Evolutionary conservation across 352 stramenopile genomes (phyloP), one percentile per base, ranked within the genome.

Genomic region (Halophytophthora batemanensis): DNA sequence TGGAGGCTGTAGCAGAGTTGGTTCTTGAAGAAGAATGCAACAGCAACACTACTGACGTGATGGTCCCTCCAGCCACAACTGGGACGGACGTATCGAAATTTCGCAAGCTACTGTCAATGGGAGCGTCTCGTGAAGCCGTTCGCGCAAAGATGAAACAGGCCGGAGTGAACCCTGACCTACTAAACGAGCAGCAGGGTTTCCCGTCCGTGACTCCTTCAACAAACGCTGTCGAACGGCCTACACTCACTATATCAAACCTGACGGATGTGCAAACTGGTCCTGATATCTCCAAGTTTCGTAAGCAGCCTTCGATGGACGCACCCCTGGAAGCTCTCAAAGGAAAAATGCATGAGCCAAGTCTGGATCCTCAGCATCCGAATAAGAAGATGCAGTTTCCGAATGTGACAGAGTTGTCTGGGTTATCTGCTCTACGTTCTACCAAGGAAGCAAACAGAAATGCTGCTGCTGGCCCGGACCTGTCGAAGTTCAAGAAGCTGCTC

Each of bases 31-130:
- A 34, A 17, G 43, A 56, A 21, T 7, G 17, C 8, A 54, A 1
- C 21, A 47, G n/a, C 5, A 6, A 45, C 46, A 33, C 38, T 13
- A 14, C 31, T 8, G 25, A 31, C 8, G 43, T 37, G 2, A 33
- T 57, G 14, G 42, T 54, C 2, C 49, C 59, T 15, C 34, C 50
- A 40, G 22, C 49, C 11, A 25, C 40, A 4, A 54, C 58, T 6
- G 66, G 43, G 11, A 64, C 58, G 0, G 74, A 88, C 22, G 59
- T 87, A 40, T 77, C 71, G 2, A 83, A 85, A 40, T 98, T 98
- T 53, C 96, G 96, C 34, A 98, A 98, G 56, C 83, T 98, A 65
- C 47, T 95, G 12, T 72, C 72, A 1, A 94, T 96, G 79, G 86
- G 84, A 2, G 80, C 91, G 11, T 84, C 83, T 11, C 65, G 79